These are phyloP conservation scores for Punica granatum DNA, from an alignment of 345 rosid species.

Conservation along the genomic window DNA sequence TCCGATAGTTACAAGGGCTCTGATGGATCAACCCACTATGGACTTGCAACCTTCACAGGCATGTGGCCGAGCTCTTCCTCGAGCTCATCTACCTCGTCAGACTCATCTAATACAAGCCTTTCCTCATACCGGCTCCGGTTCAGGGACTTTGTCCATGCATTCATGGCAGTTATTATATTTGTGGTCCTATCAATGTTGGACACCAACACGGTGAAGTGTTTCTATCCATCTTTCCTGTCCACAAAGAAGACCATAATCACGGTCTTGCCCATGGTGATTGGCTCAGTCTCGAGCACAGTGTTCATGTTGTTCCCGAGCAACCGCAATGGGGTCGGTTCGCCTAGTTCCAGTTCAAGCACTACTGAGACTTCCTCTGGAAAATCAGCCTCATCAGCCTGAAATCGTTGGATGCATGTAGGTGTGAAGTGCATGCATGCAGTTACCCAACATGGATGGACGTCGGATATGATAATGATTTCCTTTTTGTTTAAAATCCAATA, in stretches of 20 bases:
- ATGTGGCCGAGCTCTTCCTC: constrained; percentile 45
- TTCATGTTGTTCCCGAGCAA: constrained; percentile 60
- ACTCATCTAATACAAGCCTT: constrained; percentile 8
- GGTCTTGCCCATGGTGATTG: constrained; percentile 60
- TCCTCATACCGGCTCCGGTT: constrained; percentile 42
- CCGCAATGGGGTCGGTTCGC: constrained; percentile 74
- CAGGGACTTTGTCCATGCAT: constrained; percentile 60
- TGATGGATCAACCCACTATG: constrained; percentile 44
- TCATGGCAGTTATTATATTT: constrained; percentile 44
- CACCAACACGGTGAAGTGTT: constrained; percentile 45
- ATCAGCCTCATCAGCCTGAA: background rate
- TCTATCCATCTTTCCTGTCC: constrained; percentile 52
- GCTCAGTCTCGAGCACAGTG: constrained; percentile 34
- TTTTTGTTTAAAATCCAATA: no score
- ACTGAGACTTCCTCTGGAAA: background rate
- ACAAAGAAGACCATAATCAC: constrained; percentile 42
- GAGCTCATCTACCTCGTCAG: constrained; percentile 14
- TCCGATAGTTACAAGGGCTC: constrained; percentile 64
- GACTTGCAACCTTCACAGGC: constrained; percentile 49
- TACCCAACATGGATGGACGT: no score
- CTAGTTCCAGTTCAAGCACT: constrained; percentile 9
- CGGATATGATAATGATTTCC: no score
- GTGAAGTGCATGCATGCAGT: no score
- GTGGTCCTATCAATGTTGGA: constrained; percentile 50
- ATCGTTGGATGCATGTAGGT: no score